Evolutionary conservation across 2,329 filamentous ascomycete genomes (phyloP).

Genomic region (Colletotrichum liaoningense): DNA sequence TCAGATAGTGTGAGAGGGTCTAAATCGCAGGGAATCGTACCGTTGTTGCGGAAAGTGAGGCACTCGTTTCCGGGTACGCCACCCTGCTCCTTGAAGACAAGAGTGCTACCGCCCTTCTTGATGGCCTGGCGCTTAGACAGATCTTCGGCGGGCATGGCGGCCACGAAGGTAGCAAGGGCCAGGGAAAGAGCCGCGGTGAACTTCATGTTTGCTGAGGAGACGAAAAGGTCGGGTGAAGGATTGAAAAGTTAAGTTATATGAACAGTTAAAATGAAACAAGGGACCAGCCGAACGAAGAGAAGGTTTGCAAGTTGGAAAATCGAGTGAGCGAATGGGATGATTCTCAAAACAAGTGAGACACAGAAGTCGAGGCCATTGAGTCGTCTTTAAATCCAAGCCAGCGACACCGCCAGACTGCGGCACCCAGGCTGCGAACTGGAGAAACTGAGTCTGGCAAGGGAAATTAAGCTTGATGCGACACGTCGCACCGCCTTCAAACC

Average conservation of each 20-base stretch:
- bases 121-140: constrained; percentile 25
- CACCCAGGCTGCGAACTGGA: not conserved
- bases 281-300: constrained; percentile 28
- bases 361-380: not conserved
- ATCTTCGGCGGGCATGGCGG: constrained; percentile 33
- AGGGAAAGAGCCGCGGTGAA: constrained; percentile 39
- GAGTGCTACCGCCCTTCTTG: constrained; percentile 20
- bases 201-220: constrained; percentile 35
- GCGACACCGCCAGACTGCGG: not conserved
- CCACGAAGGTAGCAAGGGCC: constrained; percentile 36
- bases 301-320: constrained; percentile 13
- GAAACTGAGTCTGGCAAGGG: not conserved
- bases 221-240: not conserved
- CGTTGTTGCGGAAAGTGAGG: constrained; percentile 56
- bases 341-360: not conserved
- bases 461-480: constrained; percentile 30
- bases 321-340: constrained; percentile 18
- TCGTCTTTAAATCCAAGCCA: constrained; percentile 1
- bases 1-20: not conserved
- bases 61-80: constrained; percentile 50
- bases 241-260: not conserved
- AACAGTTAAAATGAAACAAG: constrained; percentile 1
- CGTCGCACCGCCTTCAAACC: constrained; percentile 9
- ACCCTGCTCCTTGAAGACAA: constrained; percentile 52
- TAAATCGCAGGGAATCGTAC: constrained; percentile 33